Percentiles rank a stretch among this genome's conserved stretches.
Conservation (phyloP, 257 asterid genomes). For the Thymus mandschuricus region DNA sequence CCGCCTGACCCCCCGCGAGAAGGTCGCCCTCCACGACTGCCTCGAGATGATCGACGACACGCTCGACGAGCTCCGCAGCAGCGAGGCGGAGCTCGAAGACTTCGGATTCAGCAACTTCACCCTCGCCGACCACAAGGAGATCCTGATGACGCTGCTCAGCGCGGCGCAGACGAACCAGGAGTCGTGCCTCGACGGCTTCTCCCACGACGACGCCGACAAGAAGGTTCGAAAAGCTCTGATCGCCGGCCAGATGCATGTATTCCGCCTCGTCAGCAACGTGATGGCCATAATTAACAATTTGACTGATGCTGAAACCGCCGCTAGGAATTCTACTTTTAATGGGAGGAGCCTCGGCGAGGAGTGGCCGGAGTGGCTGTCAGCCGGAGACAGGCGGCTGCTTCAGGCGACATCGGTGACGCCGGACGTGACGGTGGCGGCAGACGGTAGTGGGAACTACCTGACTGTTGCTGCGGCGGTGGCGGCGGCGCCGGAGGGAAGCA, state of each 20-base stretch:
- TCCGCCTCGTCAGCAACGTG: slow-evolving; percentile 60
- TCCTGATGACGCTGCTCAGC: slow-evolving; percentile 46
- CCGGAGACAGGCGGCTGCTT: slow-evolving; percentile 56
- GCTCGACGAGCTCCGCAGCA: slow-evolving; percentile 51
- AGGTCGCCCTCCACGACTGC: slow-evolving; percentile 63
- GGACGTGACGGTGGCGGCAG: slow-evolving; percentile 66
- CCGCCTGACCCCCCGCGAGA: slow-evolving; percentile 53
- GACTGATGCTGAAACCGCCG: slow-evolving; percentile 41
- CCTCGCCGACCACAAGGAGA: slow-evolving; percentile 42
- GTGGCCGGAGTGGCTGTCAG: slow-evolving; percentile 72
- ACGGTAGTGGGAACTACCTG: slow-evolving; percentile 54
- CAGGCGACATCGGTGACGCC: slow-evolving; percentile 59
- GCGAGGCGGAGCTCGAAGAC: slow-evolving; percentile 35
- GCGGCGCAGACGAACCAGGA: slow-evolving; percentile 74
- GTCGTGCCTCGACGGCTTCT: slow-evolving; percentile 70
- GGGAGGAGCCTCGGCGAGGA: slow-evolving; percentile 45
- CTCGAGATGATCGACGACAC: slow-evolving; percentile 60
- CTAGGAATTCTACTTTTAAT: too few relatives aligned
- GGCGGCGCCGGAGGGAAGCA: slow-evolving; percentile 52
- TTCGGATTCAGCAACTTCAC: slow-evolving; percentile 46
- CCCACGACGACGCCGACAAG: slow-evolving; percentile 59
- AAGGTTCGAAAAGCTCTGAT: slow-evolving; percentile 39
- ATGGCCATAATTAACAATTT: slow-evolving; percentile 57
- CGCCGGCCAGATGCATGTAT: slow-evolving; percentile 55
- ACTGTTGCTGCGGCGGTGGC: slow-evolving; percentile 59